Evolutionary conservation across 257 asterid species (phyloP), one percentile per base, ranked within the genome.

Genomic region (Handroanthus guayacan): DNA sequence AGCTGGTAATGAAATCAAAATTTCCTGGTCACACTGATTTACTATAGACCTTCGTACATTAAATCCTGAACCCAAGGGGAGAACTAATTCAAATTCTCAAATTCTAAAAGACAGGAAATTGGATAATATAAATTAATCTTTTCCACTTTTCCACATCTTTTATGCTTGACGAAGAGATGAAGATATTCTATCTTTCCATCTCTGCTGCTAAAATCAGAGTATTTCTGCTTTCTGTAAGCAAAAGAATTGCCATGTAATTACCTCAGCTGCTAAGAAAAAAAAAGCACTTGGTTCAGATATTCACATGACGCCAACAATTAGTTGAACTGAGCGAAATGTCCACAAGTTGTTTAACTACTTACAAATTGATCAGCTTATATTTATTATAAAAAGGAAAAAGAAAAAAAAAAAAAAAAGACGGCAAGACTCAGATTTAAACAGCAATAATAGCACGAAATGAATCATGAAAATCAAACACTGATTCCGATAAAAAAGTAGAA

Each of bases 51-150:
- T 41, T 41, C 5, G 8, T 41, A 5, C 45, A 41, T 25, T 25
- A 25, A 25, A 25, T 25, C 31, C 31, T 25, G 31, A 41, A 41
- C 8, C 45, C 5, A 58, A 9, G 38, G 5, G 12, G 39, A n/a
- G 52, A 4, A 64, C 47, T 47, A 48, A 12, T 66, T 45, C 62
- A 68, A 10, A 34, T 68, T 68, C 74, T 31, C 47, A 50, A 51
- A 69, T 5, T 34, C 63, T 37, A 0, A 36, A 69, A 36, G 11
- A 69, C 52, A 3, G 5, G 17, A 3, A 54, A 54, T 2, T 13
- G 31, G 31, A 25, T 11, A 47, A 9, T 47, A 8, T 2, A 9
- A 8, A 3, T 11, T 8, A 8, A 3, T 8, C 4, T 8, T 8
- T 8, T 8, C 52, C 41, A 9, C 16, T 13, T 62, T 12, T 62